phyloP scores from a whole-genome alignment of 176 grass and related monocot genomes.

The Thinopyrum elongatum region DNA sequence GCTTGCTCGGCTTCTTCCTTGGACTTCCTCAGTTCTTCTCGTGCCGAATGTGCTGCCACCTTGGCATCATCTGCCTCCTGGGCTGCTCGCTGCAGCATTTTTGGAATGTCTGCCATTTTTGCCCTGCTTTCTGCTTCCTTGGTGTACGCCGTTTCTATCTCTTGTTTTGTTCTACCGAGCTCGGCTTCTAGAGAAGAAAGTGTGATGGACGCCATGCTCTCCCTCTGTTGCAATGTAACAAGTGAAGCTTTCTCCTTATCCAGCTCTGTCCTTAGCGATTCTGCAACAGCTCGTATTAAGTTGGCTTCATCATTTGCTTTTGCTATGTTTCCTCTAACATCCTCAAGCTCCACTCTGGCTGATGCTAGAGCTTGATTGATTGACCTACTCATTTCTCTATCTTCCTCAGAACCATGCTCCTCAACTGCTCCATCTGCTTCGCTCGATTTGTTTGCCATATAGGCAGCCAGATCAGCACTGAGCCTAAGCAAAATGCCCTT shows the following conservation, averaged over 20 bases:
- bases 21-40: conserved; percentile 73
- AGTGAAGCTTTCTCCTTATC: conserved; percentile 67
- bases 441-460: conserved; percentile 56
- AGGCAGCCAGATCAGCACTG: conserved; percentile 58
- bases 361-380: conserved; percentile 62
- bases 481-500: conserved; percentile 45
- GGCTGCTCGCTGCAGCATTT: conserved; percentile 77
- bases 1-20: conserved; percentile 78
- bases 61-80: conserved; percentile 78
- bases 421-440: conserved; percentile 43
- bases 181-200: conserved; percentile 86
- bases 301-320: conserved; percentile 57
- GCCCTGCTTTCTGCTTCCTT: conserved; percentile 67
- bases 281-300: conserved; percentile 49
- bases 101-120: conserved; percentile 77
- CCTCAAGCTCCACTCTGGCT: conserved; percentile 63
- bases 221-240: conserved; percentile 71
- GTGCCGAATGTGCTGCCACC: conserved; percentile 50
- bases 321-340: conserved; percentile 52
- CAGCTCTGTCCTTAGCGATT: conserved; percentile 59
- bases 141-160: conserved; percentile 57
- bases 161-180: conserved; percentile 64
- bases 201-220: conserved; percentile 83
- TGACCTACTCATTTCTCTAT: conserved; percentile 52
- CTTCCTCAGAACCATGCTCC: conserved; percentile 48